Base-by-base conservation (phyloP, 768 basidiomycete species). In the Stropharia rugosoannulata region DNA sequence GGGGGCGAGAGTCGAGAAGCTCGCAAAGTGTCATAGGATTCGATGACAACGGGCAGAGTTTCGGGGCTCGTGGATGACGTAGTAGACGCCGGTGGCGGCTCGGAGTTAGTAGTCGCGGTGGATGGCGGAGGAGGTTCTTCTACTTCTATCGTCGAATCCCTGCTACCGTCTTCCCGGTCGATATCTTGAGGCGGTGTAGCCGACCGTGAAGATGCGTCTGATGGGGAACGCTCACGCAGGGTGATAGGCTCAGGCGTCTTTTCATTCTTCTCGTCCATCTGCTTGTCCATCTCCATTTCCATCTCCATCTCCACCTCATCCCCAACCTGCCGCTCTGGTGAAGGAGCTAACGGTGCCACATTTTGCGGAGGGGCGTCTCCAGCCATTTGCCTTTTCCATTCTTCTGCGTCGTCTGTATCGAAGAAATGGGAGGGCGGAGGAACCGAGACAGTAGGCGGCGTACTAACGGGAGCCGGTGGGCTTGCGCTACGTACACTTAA, bases 301-400 rank as follows among this genome's bases (percentile, higher is more conserved):
- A 25, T 4, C 22, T 22, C 22, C 22, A 22, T 4, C 22, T 22
- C 22, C 22, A 22, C 22, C 22, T 22, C 22, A 22, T 22, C 22
- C 22, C 22, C 22, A 4, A 22, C 6, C 29, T 6, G 29, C 9
- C 29, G 29, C 29, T 9, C 22, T 18, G 36, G 18, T 0, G 13
- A 19, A 2, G 37, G 49, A 15, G 19, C 0, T 6, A 10, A 4
- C 2, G 12, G 37, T 1, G 25, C 11, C 4, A 18, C 18, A 18
- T 19, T 1, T 5, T 22, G 44, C 49, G 6, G 55, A 10, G 11
- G 42, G 18, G 19, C 41, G 4, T n/a, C 18, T 11, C 29, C 29
- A 4, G 32, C 51, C 51, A 52, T 52, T 35, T 52, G 51, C 2
- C 51, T 41, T 29, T 52, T 52, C 51, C 51, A 52, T 18, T 52